Percentiles rank a stretch among this genome's conserved stretches.
These are phyloP conservation scores for Zymoseptoria pseudotritici DNA, from an alignment of 2,329 filamentous ascomycete genomes.

Conservation along the genomic window DNA sequence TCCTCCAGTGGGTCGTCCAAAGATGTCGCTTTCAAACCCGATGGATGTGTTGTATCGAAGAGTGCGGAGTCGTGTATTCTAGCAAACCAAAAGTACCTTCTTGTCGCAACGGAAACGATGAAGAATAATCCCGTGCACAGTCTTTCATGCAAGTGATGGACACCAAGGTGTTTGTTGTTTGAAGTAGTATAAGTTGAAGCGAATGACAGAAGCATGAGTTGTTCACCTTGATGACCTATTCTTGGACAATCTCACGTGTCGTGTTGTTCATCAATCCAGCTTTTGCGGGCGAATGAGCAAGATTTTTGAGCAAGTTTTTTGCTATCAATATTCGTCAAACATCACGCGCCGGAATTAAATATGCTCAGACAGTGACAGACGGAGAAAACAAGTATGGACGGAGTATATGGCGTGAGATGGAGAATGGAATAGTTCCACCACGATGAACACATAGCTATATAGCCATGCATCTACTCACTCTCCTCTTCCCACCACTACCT, in stretches of 20 bases:
- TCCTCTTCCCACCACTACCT: too few relatives aligned
- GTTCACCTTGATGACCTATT: constrained; percentile 5
- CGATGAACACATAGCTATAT: neutral
- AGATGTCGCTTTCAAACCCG: neutral
- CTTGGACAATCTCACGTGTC: neutral
- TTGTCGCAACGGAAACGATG: too few relatives aligned
- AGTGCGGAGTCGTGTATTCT: too few relatives aligned
- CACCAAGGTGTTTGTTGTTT: constrained; percentile 1
- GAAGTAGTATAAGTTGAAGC: neutral
- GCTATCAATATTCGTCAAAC: neutral
- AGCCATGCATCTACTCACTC: neutral
- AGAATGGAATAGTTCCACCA: neutral
- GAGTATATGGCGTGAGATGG: too few relatives aligned
- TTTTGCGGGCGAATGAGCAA: constrained; percentile 10
- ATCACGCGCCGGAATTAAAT: neutral
- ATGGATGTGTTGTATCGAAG: too few relatives aligned
- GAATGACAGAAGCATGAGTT: neutral
- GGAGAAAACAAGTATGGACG: too few relatives aligned
- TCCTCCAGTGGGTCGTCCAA: neutral
- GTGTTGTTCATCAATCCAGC: neutral
- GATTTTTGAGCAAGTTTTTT: constrained; percentile 8
- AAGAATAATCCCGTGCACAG: neutral
- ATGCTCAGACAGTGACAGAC: neutral
- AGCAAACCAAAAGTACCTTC: too few relatives aligned
- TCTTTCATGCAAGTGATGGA: neutral